These are phyloP conservation scores for Lindgomyces ingoldianus DNA, from an alignment of 495 filamentous ascomycete species.

Conservation along the genomic window DNA sequence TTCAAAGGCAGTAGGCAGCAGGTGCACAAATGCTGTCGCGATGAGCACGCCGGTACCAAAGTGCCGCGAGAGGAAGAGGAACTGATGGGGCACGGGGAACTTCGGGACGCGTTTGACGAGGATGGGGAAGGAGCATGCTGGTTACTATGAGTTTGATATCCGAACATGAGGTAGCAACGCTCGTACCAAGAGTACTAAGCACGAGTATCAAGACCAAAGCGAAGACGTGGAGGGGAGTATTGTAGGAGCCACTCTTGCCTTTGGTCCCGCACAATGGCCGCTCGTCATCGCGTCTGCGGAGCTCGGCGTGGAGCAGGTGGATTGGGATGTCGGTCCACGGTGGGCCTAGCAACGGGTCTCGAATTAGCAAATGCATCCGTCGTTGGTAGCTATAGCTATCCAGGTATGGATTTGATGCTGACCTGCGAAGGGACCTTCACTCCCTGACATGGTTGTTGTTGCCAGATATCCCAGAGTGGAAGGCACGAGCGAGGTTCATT, in stretches of 20 bases:
- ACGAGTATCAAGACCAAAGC: slow-evolving; percentile 48
- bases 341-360: slow-evolving; percentile 8
- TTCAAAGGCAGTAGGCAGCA: slow-evolving; percentile 49
- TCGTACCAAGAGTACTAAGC: slow-evolving; percentile 41
- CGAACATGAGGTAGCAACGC: not conserved
- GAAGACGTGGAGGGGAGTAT: slow-evolving; percentile 47
- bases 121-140: slow-evolving; percentile 50
- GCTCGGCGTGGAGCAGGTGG: slow-evolving; percentile 42
- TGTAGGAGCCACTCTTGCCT: slow-evolving; percentile 39
- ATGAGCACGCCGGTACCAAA: slow-evolving; percentile 55
- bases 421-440: not conserved
- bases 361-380: not conserved
- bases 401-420: not conserved
- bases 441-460: slow-evolving; percentile 8
- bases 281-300: slow-evolving; percentile 40
- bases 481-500: slow-evolving; percentile 5
- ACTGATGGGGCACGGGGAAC: slow-evolving; percentile 44
- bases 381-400: no score
- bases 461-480: slow-evolving; percentile 1
- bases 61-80: slow-evolving; percentile 51
- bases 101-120: slow-evolving; percentile 46
- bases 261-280: slow-evolving; percentile 44
- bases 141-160: slow-evolving; percentile 4
- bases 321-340: slow-evolving; percentile 40
- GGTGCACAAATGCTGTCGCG: slow-evolving; percentile 53